Conservation (phyloP, 1,284 basidiomycete genomes). For the Ustanciosporium gigantosporum region DNA sequence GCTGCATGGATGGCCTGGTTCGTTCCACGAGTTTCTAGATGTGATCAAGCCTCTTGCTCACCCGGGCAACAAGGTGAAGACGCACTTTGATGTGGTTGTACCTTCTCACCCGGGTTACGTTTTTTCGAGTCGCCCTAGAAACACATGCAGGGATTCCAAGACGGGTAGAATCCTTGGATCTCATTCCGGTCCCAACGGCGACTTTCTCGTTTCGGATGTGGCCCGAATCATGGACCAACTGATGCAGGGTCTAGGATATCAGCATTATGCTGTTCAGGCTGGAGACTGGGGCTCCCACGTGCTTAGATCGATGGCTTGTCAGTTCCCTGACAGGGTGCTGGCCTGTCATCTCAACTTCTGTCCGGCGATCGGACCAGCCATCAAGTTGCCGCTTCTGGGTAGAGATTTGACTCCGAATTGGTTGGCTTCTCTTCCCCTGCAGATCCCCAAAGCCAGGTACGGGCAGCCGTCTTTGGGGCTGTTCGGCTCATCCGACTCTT, state of each 20-base stretch:
- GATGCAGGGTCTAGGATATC: conserved; percentile 43
- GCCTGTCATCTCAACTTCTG: conserved; percentile 50
- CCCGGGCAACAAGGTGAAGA: conserved; percentile 33
- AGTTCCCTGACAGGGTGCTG: conserved; percentile 21
- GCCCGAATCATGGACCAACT: conserved; percentile 47
- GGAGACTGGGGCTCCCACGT: conserved; percentile 47
- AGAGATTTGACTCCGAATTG: conserved; percentile 15
- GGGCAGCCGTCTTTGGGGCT: conserved; percentile 9
- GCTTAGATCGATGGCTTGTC: conserved; percentile 23
- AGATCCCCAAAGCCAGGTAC: conserved; percentile 15
- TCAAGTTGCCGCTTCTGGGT: conserved; percentile 25
- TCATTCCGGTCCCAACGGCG: conserved; percentile 37
- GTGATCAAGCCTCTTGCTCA: conserved; percentile 52
- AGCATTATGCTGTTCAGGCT: conserved; percentile 43
- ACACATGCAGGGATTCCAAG: conserved; percentile 7
- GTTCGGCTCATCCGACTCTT: conserved; percentile 1
- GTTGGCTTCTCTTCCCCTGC: conserved; percentile 14
- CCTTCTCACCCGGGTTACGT: conserved; percentile 58
- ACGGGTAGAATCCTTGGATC: conserved; percentile 15
- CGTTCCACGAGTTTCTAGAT: conserved; percentile 54
- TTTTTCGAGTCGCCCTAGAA: conserved; percentile 16
- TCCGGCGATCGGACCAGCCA: conserved; percentile 26
- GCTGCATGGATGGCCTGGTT: conserved; percentile 59
- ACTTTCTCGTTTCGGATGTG: conserved; percentile 41
- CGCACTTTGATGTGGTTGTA: conserved; percentile 56